Base-by-base conservation (phyloP, 2,329 filamentous ascomycete species). In the Calonectria honghensis region DNA sequence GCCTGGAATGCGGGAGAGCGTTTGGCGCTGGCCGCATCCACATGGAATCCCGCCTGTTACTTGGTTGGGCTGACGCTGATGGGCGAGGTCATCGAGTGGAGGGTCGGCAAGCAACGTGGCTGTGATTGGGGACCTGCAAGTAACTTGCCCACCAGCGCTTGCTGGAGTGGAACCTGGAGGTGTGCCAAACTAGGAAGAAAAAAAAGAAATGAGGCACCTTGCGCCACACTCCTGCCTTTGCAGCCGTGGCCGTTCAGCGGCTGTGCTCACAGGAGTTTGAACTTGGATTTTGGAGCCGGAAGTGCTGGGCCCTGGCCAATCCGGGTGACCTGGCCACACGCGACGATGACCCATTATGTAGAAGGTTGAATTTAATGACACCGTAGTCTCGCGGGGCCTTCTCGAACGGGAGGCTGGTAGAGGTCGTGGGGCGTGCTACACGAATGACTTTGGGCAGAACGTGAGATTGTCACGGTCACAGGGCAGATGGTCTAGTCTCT, bases 391-490 rank as follows among this genome's bases (percentile, higher is more conserved):
- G 69, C 68, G 48, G 48, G 45, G 37, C 31, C 20, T 61, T 39
- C 57, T 35, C 14, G 48, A 68, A 65, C n/a, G 48, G 31, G 65
- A 50, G 59, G 51, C 50, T 70, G 64, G 52, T 20, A 27, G 54
- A 48, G 16, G 57, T 27, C 57, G 57, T 24, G 57, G 29, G 61
- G 48, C 52, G 59, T 37, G 67, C 11, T 41, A n/a, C 20, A 37
- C 50, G 51, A 64, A 69, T 74, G 73, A 75, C 73, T 67, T 52
- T 27, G 54, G 45, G 35, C 35, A 41, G 59, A 80, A 76, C 77
- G 79, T 80, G 79, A 79, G 73, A 35, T 29, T 74, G 79, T 80
- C 79, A 80, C 73, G 73, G 64, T 63, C 50, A 18, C 63, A 78
- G 16, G 77, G 74, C 77, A 79, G 41, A 45, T 50, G 67, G 31